Evolutionary conservation across 352 stramenopile species (phyloP).

Genomic region (Globisporangium rhizosaccharum): DNA sequence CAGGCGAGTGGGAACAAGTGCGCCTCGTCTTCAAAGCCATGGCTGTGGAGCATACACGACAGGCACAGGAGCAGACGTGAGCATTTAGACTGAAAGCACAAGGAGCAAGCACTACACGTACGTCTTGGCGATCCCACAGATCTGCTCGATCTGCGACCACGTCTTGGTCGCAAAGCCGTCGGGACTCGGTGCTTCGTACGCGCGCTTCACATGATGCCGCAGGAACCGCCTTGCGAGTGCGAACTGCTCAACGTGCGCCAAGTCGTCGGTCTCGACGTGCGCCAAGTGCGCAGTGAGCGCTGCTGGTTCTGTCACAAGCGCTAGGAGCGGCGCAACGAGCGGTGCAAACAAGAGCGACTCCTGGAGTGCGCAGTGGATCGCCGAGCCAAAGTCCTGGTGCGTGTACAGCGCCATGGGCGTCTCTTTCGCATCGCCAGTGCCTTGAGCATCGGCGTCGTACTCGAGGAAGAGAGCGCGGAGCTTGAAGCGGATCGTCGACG

Average conservation of each 20-base stretch:
- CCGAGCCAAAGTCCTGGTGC: constrained; percentile 76
- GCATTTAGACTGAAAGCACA: background rate
- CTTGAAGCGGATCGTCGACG: constrained; percentile 53
- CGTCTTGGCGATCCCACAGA: constrained; percentile 42
- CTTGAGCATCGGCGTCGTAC: constrained; percentile 30
- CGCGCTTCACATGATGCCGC: constrained; percentile 34
- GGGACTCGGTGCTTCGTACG: constrained; percentile 12
- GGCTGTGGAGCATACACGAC: constrained; percentile 14
- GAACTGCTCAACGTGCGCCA: constrained; percentile 50
- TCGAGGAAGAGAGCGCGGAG: constrained; percentile 62
- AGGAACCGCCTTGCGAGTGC: constrained; percentile 50
- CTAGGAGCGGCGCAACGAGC: constrained; percentile 25
- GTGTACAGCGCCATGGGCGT: constrained; percentile 41
- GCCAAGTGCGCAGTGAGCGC: constrained; percentile 12
- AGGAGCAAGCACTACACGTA: constrained; percentile 11
- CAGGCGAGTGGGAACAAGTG: constrained; percentile 58
- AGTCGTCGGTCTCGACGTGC: constrained; percentile 24
- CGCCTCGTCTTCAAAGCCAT: constrained; percentile 59
- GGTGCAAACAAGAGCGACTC: constrained; percentile 40
- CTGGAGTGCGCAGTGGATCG: constrained; percentile 57
- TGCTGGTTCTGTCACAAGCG: constrained; percentile 11
- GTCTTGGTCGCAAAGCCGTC: constrained; percentile 22
- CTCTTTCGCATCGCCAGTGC: constrained; percentile 3
- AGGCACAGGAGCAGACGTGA: background rate
- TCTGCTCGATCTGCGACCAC: constrained; percentile 30